Percentiles rank a stretch among this genome's conserved stretches.
Evolutionary conservation across 2,329 filamentous ascomycete species (phyloP).

Genomic region (Aspergillus novoparasiticus): DNA sequence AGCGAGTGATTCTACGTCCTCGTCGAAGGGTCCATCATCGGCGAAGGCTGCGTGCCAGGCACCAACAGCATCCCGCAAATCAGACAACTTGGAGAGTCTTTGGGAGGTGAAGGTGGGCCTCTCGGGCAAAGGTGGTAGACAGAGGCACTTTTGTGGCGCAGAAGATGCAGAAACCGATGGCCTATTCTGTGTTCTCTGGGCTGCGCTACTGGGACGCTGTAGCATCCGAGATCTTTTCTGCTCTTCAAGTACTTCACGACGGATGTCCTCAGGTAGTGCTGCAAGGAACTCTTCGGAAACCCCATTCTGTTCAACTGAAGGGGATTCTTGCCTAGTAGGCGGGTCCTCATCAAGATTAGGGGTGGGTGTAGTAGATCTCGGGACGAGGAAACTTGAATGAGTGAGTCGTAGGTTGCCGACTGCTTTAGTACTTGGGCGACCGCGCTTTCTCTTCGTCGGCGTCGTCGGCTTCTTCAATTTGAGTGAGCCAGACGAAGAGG

Average conservation of each 20-base stretch:
- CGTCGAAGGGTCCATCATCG: conserved; percentile 73
- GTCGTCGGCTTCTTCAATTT: conserved; percentile 54
- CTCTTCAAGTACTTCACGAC: conserved; percentile 75
- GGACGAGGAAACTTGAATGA: conserved; percentile 72
- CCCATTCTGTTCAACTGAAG: conserved; percentile 30
- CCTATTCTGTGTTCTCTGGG: conserved; percentile 23
- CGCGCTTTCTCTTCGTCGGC: conserved; percentile 68
- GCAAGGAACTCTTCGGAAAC: conserved; percentile 75
- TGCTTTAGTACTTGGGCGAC: conserved; percentile 54
- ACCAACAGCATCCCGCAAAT: conserved; percentile 73
- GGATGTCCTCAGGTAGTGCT: conserved; percentile 79
- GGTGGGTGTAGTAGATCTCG: conserved; percentile 22
- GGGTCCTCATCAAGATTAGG: conserved; percentile 11
- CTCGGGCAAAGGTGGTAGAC: conserved; percentile 52
- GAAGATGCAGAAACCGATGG: conserved; percentile 18
- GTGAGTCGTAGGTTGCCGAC: conserved; percentile 63
- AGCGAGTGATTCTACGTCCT: conserved; percentile 75
- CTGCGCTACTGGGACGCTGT: conserved; percentile 54
- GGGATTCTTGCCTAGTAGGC: conserved; percentile 28
- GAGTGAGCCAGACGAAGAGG: conserved; percentile 38
- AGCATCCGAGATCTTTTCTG: conserved; percentile 65
- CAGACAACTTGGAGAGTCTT: conserved; percentile 57
- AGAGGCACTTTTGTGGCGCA: conserved; percentile 29
- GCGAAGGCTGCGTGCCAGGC: conserved; percentile 76
- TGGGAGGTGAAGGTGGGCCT: conserved; percentile 65